A percentile compares a stretch with the other conserved stretches of the same genome.
Evolutionary conservation across 495 filamentous ascomycete species (phyloP).

Genomic region (Pyrenopolyporus hunteri): DNA sequence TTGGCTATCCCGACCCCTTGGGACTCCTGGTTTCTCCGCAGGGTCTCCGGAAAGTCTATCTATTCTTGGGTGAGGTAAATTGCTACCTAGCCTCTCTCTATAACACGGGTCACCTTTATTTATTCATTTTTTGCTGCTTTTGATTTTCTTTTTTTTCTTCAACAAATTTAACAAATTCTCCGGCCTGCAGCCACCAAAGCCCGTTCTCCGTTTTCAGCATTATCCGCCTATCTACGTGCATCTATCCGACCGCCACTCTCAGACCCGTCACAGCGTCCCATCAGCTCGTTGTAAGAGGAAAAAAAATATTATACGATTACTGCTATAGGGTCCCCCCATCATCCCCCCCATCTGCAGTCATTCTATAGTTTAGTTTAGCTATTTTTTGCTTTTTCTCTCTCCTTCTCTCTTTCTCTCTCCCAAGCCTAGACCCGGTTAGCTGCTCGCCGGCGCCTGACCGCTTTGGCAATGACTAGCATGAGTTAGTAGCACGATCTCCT

Average conservation of each 20-base stretch:
- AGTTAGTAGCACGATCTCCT: conserved; percentile 34
- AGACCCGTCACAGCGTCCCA: conserved; percentile 25
- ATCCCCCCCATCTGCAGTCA: conserved; percentile 34
- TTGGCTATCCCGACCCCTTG: conserved; percentile 20
- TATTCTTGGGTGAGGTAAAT: not conserved
- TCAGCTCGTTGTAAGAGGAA: too few species aligned
- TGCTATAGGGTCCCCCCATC: conserved; percentile 20
- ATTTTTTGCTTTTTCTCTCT: too few species aligned
- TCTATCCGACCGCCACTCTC: conserved; percentile 30
- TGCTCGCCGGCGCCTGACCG: conserved; percentile 33
- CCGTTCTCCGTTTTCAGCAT: not conserved
- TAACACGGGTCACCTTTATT: not conserved
- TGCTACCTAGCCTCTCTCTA: not conserved
- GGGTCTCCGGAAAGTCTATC: conserved; percentile 11
- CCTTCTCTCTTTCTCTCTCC: too few species aligned
- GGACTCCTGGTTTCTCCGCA: conserved; percentile 27
- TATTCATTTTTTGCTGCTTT: too few species aligned
- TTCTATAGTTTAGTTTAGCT: conserved; percentile 36
- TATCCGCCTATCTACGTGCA: too few species aligned
- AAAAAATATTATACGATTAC: conserved; percentile 23
- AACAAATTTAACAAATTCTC: conserved; percentile 10
- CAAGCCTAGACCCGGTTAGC: conserved; percentile 37
- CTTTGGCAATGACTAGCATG: conserved; percentile 35
- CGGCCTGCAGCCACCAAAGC: not conserved
- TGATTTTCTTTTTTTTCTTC: not conserved